Base-by-base conservation (phyloP, 169 alveolate genomes). In the Plasmodium berghei region DNA sequence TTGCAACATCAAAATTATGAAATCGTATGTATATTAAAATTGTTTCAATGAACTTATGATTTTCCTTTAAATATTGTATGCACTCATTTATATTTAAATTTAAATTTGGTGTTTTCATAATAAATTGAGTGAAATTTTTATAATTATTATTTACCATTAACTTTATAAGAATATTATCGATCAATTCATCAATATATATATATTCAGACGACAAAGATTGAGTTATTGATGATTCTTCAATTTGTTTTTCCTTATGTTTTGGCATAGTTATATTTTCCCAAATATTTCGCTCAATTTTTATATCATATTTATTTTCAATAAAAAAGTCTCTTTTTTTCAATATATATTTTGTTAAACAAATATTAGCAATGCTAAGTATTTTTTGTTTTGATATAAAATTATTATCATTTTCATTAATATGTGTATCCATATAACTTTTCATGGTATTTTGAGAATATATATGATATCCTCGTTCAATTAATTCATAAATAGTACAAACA, bases 11-110 rank as follows among this genome's bases (percentile, higher is more conserved):
- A 83, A 54, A 83, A 1, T 24, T 49, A 14, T 69, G 34, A 12
- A 67, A 9, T n/a, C 90, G 56, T 83, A 83, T 67, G n/a, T 67
- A 49, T 48, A 83, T 40, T 14, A 67, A 42, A 45, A 59, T 59
- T 8, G 48, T 83, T 22, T 66, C 80, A 0, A 67, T 46, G 48
- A 83, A 83, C 20, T 83, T 69, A 0, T 28, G 24, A 9, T 55
- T 42, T 24, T 67, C 48, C 46, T 55, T 54, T 45, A 83, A 83
- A 69, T 67, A 83, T 12, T 46, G 22, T 8, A 83, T n/a, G 20
- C 85, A 83, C 10, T 83, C 90, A 9, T 54, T 49, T 14, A 83
- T 0, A 46, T 83, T 9, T 8, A 67, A 4, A 59, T 55, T 56
- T 26, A 83, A 83, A 40, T 69, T 67, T 0, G 8, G 3, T 0